Base-by-base conservation (phyloP, 1,284 basidiomycete species). In the Anthracocystis panici-leucophaei region DNA sequence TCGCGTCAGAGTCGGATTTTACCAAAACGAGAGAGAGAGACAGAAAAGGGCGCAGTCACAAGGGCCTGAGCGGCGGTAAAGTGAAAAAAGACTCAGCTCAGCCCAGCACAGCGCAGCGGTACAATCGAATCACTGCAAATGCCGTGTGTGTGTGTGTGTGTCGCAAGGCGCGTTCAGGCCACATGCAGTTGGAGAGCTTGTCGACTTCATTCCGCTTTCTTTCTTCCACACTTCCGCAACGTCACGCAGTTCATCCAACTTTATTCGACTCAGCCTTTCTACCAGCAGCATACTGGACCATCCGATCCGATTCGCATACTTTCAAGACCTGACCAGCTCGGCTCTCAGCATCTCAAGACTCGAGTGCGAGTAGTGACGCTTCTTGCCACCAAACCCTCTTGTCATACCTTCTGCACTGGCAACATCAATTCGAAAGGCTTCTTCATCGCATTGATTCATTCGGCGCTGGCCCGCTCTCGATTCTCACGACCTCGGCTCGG, bases 141-240 rank as follows among this genome's bases (percentile, higher is more conserved):
- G 29, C 27, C 5, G 8, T n/a, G 46, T n/a, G 29, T 20, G 25
- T 44, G 52, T 44, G 27, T 27, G 31, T 49, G 29, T 49, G 25
- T 29, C 21, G 23, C 18, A 27, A 29, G 23, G 25, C 56, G 60
- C 66, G 66, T 51, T 69, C 60, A 63, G 42, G 57, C 60, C 66
- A 63, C 27, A 51, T 50, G 62, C 57, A 57, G 31, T 42, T 7
- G 14, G 12, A 38, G 31, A 45, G 31, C 42, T 18, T 23, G 33
- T n/a, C 44, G 35, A 14, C 38, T 33, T 54, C 41, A 44, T n/a
- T 35, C 35, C 50, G 5, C 3, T 31, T 49, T 49, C 18, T 27
- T 48, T 44, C 44, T 27, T 42, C 31, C 50, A 21, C 44, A 41
- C 56, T 56, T 50, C 52, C 20, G 6, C 40, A 40, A 49, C 35